Evolutionary conservation across 2,329 filamentous ascomycete genomes (phyloP).

Genomic region (Colletotrichum sp.): DNA sequence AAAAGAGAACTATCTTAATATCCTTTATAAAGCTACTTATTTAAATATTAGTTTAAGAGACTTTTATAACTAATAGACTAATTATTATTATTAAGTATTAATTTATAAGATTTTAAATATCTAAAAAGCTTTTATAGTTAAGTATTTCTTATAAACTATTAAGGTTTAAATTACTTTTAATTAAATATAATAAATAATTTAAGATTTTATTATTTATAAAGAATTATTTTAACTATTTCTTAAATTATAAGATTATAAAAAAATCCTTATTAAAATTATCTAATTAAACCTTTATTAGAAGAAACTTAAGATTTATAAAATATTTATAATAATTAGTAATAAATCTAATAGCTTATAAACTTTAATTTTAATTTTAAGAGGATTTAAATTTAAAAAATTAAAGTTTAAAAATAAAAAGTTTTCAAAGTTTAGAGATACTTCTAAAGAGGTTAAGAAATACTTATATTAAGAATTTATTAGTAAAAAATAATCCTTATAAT

Average conservation of each 20-base stretch:
- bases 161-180: neutral
- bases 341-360: neutral
- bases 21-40: too few species aligned
- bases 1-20: too few species aligned
- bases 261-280: neutral
- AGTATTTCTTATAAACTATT: too few species aligned
- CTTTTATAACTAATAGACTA: neutral
- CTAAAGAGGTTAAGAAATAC: neutral
- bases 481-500: neutral
- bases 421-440: neutral
- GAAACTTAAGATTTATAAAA: neutral
- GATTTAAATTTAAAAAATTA: neutral
- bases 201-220: neutral
- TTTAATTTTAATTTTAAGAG: neutral
- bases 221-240: neutral
- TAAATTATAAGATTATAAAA: neutral
- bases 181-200: neutral
- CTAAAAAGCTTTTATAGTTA: too few species aligned
- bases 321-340: neutral
- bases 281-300: neutral
- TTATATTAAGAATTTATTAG: neutral
- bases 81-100: too few species aligned
- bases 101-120: too few species aligned
- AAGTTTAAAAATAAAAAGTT: neutral
- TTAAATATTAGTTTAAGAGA: neutral